Evolutionary conservation across 768 basidiomycete species (phyloP).

Genomic region (Termitomyces heimii): DNA sequence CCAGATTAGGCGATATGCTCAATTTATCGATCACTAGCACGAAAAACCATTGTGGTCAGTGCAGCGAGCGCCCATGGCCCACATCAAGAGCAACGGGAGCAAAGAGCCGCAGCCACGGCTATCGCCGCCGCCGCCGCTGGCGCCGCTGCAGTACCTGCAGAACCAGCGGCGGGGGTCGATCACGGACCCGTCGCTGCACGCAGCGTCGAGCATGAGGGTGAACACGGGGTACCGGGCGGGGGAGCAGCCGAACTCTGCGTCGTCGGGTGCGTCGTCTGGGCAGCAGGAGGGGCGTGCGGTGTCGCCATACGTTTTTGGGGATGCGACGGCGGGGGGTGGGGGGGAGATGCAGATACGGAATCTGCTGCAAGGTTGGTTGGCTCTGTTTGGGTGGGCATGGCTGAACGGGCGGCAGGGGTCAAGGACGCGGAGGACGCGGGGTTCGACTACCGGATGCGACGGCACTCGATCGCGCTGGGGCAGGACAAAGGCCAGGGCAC

Average conservation of each 20-base stretch:
- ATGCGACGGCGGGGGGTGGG: slow-evolving; percentile 38
- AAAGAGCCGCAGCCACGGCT: slow-evolving; percentile 31
- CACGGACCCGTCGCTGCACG: slow-evolving; percentile 77
- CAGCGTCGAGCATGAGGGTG: slow-evolving; percentile 32
- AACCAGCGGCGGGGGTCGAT: slow-evolving; percentile 80
- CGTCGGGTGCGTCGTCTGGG: slow-evolving; percentile 20
- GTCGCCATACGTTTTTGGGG: slow-evolving; percentile 69
- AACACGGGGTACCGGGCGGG: slow-evolving; percentile 19
- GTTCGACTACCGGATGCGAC: slow-evolving; percentile 65
- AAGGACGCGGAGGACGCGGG: slow-evolving; percentile 29
- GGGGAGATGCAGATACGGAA: slow-evolving; percentile 49
- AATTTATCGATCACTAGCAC: slow-evolving; percentile 21
- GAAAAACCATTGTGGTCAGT: neutral
- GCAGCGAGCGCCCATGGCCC: neutral
- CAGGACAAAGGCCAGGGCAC: slow-evolving; percentile 66
- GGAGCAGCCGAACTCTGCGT: slow-evolving; percentile 18
- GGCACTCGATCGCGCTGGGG: slow-evolving; percentile 67
- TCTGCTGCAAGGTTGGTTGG: slow-evolving; percentile 30
- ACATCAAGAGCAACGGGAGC: slow-evolving; percentile 15
- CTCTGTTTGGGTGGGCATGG: slow-evolving; percentile 16
- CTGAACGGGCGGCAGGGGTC: slow-evolving; percentile 18
- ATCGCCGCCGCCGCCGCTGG: slow-evolving; percentile 56
- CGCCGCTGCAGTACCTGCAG: slow-evolving; percentile 74
- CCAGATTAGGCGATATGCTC: slow-evolving; percentile 28
- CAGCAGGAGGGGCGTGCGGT: slow-evolving; percentile 45